Evolutionary conservation across 495 filamentous ascomycete species (phyloP).

Genomic region (Penicillium mononematosum): DNA sequence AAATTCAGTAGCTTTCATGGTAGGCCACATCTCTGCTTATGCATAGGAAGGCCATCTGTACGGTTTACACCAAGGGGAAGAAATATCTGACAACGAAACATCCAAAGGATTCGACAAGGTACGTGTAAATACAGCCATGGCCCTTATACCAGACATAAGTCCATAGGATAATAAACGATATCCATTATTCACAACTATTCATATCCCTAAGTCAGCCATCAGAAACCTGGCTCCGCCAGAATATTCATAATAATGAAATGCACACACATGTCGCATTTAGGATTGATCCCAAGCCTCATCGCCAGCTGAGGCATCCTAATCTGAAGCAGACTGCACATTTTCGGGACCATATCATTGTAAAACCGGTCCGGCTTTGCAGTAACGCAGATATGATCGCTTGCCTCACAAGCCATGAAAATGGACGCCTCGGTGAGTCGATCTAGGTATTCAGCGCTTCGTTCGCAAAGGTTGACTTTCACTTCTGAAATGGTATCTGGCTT

Average conservation of each 20-base stretch:
- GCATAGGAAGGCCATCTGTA: no score
- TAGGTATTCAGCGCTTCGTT: not conserved
- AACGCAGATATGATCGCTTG: not conserved
- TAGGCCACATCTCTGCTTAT: no score
- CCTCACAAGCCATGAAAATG: not conserved
- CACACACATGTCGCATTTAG: slow-evolving; percentile 3
- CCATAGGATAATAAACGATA: not conserved
- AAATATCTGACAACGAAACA: no score
- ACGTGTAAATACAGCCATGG: not conserved
- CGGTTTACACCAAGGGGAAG: no score
- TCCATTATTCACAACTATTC: not conserved
- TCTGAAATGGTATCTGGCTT: not conserved
- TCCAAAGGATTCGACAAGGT: no score
- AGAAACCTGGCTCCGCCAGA: not conserved
- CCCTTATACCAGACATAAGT: not conserved
- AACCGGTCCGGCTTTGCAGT: not conserved
- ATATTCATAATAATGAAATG: slow-evolving; percentile 1
- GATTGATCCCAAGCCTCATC: not conserved
- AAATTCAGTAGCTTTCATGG: no score
- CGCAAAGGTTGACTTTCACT: not conserved
- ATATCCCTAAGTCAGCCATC: not conserved
- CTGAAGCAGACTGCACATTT: not conserved
- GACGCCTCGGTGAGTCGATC: not conserved
- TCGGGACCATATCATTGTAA: not conserved
- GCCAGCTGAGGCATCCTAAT: not conserved